Percentiles rank a stretch among this genome's conserved stretches.
These are phyloP conservation scores for Trichosporon coremiiforme DNA, from an alignment of 1,284 basidiomycete genomes.

Conservation along the genomic window DNA sequence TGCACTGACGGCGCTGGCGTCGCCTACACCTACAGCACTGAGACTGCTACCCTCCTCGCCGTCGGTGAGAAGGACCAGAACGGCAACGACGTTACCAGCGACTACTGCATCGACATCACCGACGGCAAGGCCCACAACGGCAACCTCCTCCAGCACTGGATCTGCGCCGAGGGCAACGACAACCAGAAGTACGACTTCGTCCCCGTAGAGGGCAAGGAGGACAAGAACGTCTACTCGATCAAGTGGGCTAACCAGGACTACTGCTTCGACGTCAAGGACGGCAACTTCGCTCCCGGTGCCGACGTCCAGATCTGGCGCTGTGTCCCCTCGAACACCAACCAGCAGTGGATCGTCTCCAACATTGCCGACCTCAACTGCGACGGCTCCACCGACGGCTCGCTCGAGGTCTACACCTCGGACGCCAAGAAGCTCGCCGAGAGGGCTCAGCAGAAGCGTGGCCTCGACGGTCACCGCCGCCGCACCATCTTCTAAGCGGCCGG, in stretches of 20 bases:
- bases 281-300: slow-evolving; percentile 39
- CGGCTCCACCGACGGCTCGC: slow-evolving; percentile 10
- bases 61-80: too few relatives aligned
- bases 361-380: slow-evolving; percentile 24
- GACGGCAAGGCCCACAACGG: slow-evolving; percentile 43
- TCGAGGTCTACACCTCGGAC: background rate
- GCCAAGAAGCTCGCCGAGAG: background rate
- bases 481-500: slow-evolving; percentile 14
- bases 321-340: slow-evolving; percentile 45
- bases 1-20: slow-evolving; percentile 36
- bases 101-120: slow-evolving; percentile 45
- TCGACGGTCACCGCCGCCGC: slow-evolving; percentile 12
- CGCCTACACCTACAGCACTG: slow-evolving; percentile 38
- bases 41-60: slow-evolving; percentile 30
- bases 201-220: slow-evolving; percentile 8
- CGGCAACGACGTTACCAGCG: slow-evolving; percentile 18
- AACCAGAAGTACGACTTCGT: slow-evolving; percentile 44
- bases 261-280: slow-evolving; percentile 49
- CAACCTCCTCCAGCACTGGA: slow-evolving; percentile 48
- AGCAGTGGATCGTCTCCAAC: slow-evolving; percentile 45
- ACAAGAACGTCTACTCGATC: slow-evolving; percentile 31
- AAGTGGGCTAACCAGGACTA: slow-evolving; percentile 39
- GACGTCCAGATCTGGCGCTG: slow-evolving; percentile 49
- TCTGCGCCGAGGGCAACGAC: slow-evolving; percentile 41
- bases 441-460: slow-evolving; percentile 5